Percentiles rank a stretch among this genome's conserved stretches.
These are phyloP conservation scores for Raffaelea ambrosiae DNA, from an alignment of 2,329 filamentous ascomycete species.

Conservation along the genomic window DNA sequence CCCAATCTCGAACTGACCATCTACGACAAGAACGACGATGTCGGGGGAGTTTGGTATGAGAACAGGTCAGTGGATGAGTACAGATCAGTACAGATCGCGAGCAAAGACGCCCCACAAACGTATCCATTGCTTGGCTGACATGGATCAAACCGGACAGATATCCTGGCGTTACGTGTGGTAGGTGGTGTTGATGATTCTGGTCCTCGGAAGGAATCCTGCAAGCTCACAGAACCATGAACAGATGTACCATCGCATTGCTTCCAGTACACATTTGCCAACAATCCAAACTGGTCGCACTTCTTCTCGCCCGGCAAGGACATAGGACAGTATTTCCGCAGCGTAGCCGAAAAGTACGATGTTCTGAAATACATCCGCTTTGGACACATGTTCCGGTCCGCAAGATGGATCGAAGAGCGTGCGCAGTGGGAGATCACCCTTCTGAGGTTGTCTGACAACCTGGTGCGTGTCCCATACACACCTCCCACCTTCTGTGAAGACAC, in stretches of 20 bases:
- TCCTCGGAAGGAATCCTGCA: too few species aligned
- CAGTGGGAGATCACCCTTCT: conserved; percentile 47
- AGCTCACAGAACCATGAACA: too few species aligned
- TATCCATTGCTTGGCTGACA: not conserved
- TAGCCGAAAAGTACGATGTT: conserved; percentile 56
- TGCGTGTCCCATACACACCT: not conserved
- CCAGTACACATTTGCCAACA: conserved; percentile 59
- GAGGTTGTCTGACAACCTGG: not conserved
- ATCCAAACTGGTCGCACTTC: conserved; percentile 59
- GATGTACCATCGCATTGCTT: conserved; percentile 28
- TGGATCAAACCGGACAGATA: not conserved
- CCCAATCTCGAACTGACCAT: conserved; percentile 58
- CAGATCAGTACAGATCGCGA: too few species aligned
- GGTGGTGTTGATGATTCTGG: too few species aligned
- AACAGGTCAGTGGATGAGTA: not conserved
- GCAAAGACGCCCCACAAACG: too few species aligned
- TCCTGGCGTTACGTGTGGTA: not conserved
- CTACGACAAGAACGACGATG: conserved; percentile 52
- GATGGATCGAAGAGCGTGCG: conserved; percentile 44
- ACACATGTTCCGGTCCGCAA: conserved; percentile 44
- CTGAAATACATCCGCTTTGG: conserved; percentile 48
- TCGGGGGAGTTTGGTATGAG: not conserved
- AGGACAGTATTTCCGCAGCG: conserved; percentile 52
- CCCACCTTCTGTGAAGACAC: not conserved
- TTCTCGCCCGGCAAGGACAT: conserved; percentile 63